Percentiles rank a stretch among this genome's conserved stretches.
Evolutionary conservation across 257 asterid species (phyloP).

Genomic region (Schizonepeta tenuifolia): DNA sequence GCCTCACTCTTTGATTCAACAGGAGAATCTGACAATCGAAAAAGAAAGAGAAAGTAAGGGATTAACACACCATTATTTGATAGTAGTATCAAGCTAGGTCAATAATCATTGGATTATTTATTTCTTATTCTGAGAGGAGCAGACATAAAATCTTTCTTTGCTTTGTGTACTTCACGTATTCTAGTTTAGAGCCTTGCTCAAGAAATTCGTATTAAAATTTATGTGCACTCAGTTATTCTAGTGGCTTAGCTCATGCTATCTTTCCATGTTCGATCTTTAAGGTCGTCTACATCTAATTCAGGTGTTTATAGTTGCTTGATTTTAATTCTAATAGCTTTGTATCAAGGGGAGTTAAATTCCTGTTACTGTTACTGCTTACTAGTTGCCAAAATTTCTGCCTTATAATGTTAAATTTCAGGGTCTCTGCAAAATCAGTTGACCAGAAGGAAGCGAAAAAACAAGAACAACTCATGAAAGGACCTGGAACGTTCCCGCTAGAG

Average conservation of each 20-base stretch:
- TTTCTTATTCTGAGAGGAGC: slow-evolving; percentile 4
- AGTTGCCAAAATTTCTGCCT: background rate
- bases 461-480: slow-evolving; percentile 89
- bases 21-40: slow-evolving; percentile 74
- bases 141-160: background rate
- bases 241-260: slow-evolving; percentile 6
- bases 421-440: slow-evolving; percentile 73
- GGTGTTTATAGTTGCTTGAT: slow-evolving; percentile 6
- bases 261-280: background rate
- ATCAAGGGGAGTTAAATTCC: slow-evolving; percentile 13
- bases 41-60: slow-evolving; percentile 85
- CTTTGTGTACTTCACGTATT: background rate
- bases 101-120: background rate
- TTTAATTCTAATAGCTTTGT: background rate
- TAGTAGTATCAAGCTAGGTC: slow-evolving; percentile 14
- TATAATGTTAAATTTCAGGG: slow-evolving; percentile 48
- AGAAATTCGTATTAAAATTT: slow-evolving; percentile 12
- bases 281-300: background rate
- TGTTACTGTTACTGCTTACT: slow-evolving; percentile 5
- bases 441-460: slow-evolving; percentile 79
- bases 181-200: slow-evolving; percentile 6
- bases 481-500: slow-evolving; percentile 93
- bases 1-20: slow-evolving; percentile 95
- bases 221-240: background rate
- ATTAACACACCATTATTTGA: slow-evolving; percentile 17